Base-by-base conservation (phyloP, 73 alveolate genomes). In the Paramecium tetraurelia region DNA sequence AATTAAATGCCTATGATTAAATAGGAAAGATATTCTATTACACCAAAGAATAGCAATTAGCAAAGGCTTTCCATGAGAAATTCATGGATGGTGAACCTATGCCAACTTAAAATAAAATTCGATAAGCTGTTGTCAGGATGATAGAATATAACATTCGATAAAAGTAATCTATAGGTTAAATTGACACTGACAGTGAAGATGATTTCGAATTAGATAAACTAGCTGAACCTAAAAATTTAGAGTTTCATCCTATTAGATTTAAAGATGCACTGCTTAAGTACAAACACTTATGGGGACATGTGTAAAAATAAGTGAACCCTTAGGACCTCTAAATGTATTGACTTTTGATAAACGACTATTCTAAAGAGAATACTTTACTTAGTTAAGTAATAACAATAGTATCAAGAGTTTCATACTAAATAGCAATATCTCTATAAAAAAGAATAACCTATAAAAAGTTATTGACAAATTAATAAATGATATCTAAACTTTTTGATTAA, bases 51-150 rank as follows among this genome's bases (percentile, higher is more conserved):
- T 48, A 33, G 46, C 46, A 40, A 80, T 44, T 41, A 10, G 90
- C 90, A 20, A 80, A 80, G 6, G 70, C 90, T 14, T 80, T 80
- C 27, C 90, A 80, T 80, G 90, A 80, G 46, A 80, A 80, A 24
- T 80, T 80, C 24, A 40, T 80, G 72, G 90, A 80, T 41, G 90
- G 90, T 18, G 70, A 43, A 20, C 70, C 76, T n/a, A 22, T 80
- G 43, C 48, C 90, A 43, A 63, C 10, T 1, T 22, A 40, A 31
- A 46, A 48, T 80, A 31, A 40, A 29, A 80, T 41, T 80, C 7
- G 90, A 48, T 20, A 31, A 24, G 70, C 70, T 22, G 58, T 41
- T 80, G 57, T 44, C 0, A 41, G 90, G 33, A 80, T 80, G 90
- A 31, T 80, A 10, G 90, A 48, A 43, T 80, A 31, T 10, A 18